Evolutionary conservation across 495 filamentous ascomycete genomes (phyloP), one percentile per base, ranked within the genome.

Genomic region (Penicillium roqueforti): DNA sequence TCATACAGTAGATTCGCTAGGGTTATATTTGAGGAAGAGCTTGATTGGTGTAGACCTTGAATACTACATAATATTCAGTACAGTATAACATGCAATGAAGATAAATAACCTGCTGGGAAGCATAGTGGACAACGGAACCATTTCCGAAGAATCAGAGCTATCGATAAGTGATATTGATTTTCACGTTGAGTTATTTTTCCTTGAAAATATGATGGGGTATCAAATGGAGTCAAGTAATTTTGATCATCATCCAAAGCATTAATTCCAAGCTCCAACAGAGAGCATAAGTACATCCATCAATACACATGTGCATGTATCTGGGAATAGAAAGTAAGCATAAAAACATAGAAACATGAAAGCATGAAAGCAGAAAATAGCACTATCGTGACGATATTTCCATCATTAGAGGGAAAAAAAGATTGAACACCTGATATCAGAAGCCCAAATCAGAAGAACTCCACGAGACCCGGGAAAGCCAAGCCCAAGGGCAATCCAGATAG

Each of bases 331-430:
- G 7, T 23, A 49, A 28, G 23, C 32, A 38, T 48, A 16, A 49
- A 37, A n/a, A n/a, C n/a, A n/a, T n/a, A n/a, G n/a, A n/a, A n/a
- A n/a, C n/a, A n/a, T n/a, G n/a, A n/a, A n/a, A n/a, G n/a, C n/a
- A n/a, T n/a, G n/a, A n/a, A 26, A 38, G 32, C 2, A 37, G 20
- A 29, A 18, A 40, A 44, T 13, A 32, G 39, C 40, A 49, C 31
- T 31, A 52, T 44, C 47, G 16, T 45, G 31, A 46, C 37, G 34
- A 57, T 47, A 40, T 47, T 40, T 47, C 51, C 48, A 57, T 43
- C 51, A 53, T 41, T 26, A 47, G n/a, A 47, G 19, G 22, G 56
- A 47, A 9, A 42, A 53, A 14, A 46, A 36, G 19, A 56, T 7
- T n/a, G 29, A 18, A 51, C 47, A 26, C 47, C 36, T 50, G 36